Base-by-base conservation (phyloP, 2,329 filamentous ascomycete species). In the Alternaria sp. region DNA sequence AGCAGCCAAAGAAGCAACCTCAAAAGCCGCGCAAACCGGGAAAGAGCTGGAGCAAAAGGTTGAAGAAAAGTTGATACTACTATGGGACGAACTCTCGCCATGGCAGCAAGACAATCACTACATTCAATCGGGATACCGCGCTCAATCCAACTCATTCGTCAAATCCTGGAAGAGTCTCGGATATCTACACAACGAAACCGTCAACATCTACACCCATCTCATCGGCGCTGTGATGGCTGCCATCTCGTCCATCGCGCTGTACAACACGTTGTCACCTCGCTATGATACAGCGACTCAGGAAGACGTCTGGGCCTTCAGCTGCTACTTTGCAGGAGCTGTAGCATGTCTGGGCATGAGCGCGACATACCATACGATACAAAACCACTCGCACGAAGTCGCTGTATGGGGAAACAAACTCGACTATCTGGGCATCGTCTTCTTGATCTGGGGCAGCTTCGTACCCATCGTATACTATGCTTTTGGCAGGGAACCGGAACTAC, bases 371-470 rank as follows among this genome's bases (percentile, higher is more conserved):
- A 87, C 92, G 2, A 87, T 97, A 51, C 89, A 86, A 21, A 97
- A 97, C 69, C 96, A 99, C 79, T 96, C 92, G 17, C 87, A 89
- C 40, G 81, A 81, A 2, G 92, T 97, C 13, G 89, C 91, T 3
- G 90, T 88, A 65, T 92, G 93, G 84, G 94, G 94, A 11, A 98
- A 98, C 78, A 93, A 97, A 79, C 83, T 98, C 60, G 96, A 99
- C 78, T 98, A 99, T 78, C 88, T 95, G 6, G 96, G 96, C 7
- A 99, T 99, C 71, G 92, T 98, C 28, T 88, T 90, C 52, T 83
- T 99, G 69, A 98, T 98, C 62, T 92, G 95, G 69, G 96, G 96
- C 7, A 95, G 91, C 77, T 97, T 95, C 76, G 88, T 98, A 49
- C 94, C 96, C 3, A 91, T 92, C 53, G 80, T 99, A 62, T 86